Percentiles rank a stretch among this genome's conserved stretches.
Conservation (phyloP, 129 eudicot genomes). For the Pseudognaphalium luteoalbum region DNA sequence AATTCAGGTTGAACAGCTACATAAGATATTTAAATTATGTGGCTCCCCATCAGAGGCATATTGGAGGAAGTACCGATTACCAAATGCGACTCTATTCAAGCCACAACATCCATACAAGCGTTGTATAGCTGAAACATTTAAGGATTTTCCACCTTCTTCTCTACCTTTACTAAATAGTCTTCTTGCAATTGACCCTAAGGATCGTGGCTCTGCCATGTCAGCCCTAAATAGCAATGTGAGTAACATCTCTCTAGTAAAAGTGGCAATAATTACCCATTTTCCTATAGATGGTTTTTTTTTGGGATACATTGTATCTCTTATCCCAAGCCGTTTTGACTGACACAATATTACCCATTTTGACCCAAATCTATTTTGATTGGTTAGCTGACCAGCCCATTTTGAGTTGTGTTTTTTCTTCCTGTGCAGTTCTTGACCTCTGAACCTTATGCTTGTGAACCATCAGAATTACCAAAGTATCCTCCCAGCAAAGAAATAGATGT, state of each 20-base stretch:
- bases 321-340: neutral
- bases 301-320: neutral
- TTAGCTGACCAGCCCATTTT: neutral
- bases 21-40: constrained; percentile 53
- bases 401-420: neutral
- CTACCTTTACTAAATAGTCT: constrained; percentile 36
- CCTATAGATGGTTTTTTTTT: neutral
- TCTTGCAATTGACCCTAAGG: constrained; percentile 41
- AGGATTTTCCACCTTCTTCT: constrained; percentile 41
- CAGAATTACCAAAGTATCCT: constrained; percentile 49
- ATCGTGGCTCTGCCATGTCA: constrained; percentile 40
- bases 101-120: constrained; percentile 48
- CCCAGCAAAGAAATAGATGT: constrained; percentile 56
- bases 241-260: neutral
- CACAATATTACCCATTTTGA: neutral
- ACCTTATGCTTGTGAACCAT: constrained; percentile 50
- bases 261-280: neutral
- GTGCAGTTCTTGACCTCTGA: constrained; percentile 44
- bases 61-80: constrained; percentile 40
- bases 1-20: constrained; percentile 52
- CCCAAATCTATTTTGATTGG: no score
- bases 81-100: constrained; percentile 42
- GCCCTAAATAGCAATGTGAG: constrained; percentile 37
- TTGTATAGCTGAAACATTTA: constrained; percentile 34
- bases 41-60: constrained; percentile 54